These are phyloP conservation scores for Solanum chilense DNA, from an alignment of 257 asterid genomes.

Conservation along the genomic window DNA sequence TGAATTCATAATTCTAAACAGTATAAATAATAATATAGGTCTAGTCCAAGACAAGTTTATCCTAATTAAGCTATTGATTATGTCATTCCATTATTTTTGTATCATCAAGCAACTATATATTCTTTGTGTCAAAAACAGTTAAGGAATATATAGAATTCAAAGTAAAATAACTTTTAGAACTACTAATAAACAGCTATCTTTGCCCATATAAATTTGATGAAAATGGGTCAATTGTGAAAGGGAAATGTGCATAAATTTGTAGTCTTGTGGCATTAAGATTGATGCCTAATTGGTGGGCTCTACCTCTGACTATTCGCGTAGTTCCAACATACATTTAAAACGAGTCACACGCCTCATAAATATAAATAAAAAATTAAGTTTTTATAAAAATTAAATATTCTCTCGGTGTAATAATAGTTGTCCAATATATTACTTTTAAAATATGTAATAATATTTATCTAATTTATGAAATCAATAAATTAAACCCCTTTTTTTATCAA, in stretches of 20 bases:
- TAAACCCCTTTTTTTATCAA: no score
- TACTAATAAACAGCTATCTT: no score
- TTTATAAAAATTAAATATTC: no score
- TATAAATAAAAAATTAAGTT: not conserved
- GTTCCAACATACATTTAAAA: not conserved
- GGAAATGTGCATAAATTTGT: not conserved
- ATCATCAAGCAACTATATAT: not conserved
- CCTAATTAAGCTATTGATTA: not conserved
- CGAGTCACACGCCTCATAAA: not conserved
- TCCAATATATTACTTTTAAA: no score
- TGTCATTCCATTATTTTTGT: not conserved
- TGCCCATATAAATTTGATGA: not conserved
- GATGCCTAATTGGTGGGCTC: not conserved
- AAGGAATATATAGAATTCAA: not conserved
- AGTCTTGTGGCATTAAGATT: not conserved
- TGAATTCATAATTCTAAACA: not conserved
- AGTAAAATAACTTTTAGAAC: not conserved
- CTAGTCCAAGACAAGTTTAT: not conserved
- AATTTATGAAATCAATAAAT: no score
- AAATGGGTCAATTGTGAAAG: not conserved
- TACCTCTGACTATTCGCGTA: not conserved
- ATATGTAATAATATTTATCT: no score
- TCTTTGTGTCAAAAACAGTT: not conserved
- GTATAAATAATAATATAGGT: not conserved
- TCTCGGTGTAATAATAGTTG: accelerated